Evolutionary conservation across 192 early-diverging fungal genomes (phyloP), one percentile per base, ranked within the genome.

Genomic region (Dissophora ornata): DNA sequence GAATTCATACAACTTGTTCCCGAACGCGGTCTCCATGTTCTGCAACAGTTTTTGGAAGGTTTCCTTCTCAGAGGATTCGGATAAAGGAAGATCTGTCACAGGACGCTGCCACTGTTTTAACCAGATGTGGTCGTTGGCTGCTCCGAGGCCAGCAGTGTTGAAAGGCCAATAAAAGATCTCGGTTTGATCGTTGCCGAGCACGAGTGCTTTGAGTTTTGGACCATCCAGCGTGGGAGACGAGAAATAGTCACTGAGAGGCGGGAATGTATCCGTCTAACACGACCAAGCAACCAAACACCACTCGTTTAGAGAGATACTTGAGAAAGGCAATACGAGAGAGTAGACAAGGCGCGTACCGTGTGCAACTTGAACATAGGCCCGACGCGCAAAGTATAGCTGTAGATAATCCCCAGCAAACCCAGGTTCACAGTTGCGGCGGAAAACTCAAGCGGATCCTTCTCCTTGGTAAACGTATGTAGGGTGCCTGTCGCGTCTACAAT

Each of bases 101-200:
- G 81, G 65, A 11, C 56, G 57, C 6, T 65, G 51, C 77, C 70
- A 82, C 55, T 59, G 32, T 47, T 82, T 79, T 11, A 82, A 26
- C 81, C 81, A 82, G n/a, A 79, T 22, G 22, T 47, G 54, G 2
- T 82, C 81, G 12, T 79, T 54, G 1, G 36, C 48, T 4, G 44
- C 16, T 16, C 44, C 40, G 2, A 48, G 21, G 2, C 29, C 22
- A 22, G 47, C 9, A 3, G 57, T 46, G 21, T 82, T 60, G 32
- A 75, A 69, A 19, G 81, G 70, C 81, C 70, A 82, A 36, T 82
- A 75, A 45, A 82, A 75, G 46, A 79, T 64, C 59, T 82, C 61
- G 8, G 78, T 36, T 22, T 66, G 47, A n/a, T 79, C 70, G 25
- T 71, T 71, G 0, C 26, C 44, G 3, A 71, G 60, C 8, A 63